These are phyloP conservation scores for Beverwykella pulmonaria DNA, from an alignment of 495 filamentous ascomycete species.

Conservation along the genomic window DNA sequence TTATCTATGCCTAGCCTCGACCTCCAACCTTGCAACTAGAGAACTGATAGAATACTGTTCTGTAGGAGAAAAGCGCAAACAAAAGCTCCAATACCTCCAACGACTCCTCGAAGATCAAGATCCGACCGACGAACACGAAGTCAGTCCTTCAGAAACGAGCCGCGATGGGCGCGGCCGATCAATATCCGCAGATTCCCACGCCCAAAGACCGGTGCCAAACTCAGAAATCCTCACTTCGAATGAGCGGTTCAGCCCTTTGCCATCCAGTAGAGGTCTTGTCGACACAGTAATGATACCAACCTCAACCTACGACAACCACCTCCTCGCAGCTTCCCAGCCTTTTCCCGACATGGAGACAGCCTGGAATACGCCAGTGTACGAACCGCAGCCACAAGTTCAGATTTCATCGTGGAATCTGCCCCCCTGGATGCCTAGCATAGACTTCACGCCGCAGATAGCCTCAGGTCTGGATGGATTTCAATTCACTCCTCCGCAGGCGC, in stretches of 20 bases:
- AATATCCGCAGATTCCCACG: conserved; percentile 10
- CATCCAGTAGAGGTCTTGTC: conserved; percentile 1
- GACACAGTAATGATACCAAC: conserved; percentile 11
- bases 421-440: conserved; percentile 19
- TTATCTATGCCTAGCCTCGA: not conserved
- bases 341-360: conserved; percentile 1
- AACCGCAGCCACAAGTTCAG: not conserved
- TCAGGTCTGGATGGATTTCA: not conserved
- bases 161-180: not conserved
- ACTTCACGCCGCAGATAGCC: conserved; percentile 5
- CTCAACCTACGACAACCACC: conserved; percentile 13
- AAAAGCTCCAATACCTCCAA: conserved; percentile 32
- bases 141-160: not conserved
- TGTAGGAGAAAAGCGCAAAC: conserved; percentile 34
- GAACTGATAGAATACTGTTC: not conserved
- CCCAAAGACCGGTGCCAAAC: not conserved
- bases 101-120: conserved; percentile 21
- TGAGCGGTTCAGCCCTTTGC: not conserved
- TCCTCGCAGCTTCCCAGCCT: conserved; percentile 12
- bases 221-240: not conserved
- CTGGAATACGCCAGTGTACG: conserved; percentile 15
- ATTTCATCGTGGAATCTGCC: conserved; percentile 20
- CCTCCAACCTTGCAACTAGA: not conserved
- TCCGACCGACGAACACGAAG: not conserved
- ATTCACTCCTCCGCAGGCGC: conserved; percentile 15